Base-by-base conservation (phyloP, 495 filamentous ascomycete genomes). In the Podospora sp. region DNA sequence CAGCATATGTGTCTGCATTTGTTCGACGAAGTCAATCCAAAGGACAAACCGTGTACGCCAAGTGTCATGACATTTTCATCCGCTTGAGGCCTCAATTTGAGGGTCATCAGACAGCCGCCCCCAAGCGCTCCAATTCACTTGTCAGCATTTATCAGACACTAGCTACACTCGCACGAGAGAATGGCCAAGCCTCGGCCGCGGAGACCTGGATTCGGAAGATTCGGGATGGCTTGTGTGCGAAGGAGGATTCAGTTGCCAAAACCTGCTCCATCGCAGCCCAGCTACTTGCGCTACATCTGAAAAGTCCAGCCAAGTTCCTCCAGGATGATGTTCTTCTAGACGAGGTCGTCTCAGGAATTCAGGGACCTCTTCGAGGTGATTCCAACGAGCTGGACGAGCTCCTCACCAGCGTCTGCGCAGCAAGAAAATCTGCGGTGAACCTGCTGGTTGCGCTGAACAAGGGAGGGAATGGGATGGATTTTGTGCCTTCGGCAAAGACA, bases 331-430 rank as follows among this genome's bases (percentile, higher is more conserved):
- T 64, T 20, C 67, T 82, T 4, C 65, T 87, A 1, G 75, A 77
- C 5, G 75, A 80, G 55, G 82, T 89, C 0, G 65, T 90, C 16
- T 83, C 86, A 9, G 80, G 77, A 11, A 71, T 89, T 29, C 79
- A 82, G 60, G 79, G 87, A n/a, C 81, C 86, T 0, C 72, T 92
- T 16, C 85, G 87, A 65, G 91, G 91, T 0, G 88, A 86, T 16
- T 74, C 82, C 4, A 72, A 74, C 12, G 90, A 92, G 62, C 74
- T 94, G n/a, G 90, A 93, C 68, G 89, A 91, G 33, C 78, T 94
- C 0, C 73, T 93, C 16, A 77, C 82, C 16, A 88, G 87, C 65
- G 79, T 91, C n/a, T 88, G 85, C 26, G 81, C 78, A 46, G 80
- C 89, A 25, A 85, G 91, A 67, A 90, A 87, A 70, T 75, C 86